Evolutionary conservation across 164 flowering plant species (phyloP).

Genomic region (Paratinospora sagittata): DNA sequence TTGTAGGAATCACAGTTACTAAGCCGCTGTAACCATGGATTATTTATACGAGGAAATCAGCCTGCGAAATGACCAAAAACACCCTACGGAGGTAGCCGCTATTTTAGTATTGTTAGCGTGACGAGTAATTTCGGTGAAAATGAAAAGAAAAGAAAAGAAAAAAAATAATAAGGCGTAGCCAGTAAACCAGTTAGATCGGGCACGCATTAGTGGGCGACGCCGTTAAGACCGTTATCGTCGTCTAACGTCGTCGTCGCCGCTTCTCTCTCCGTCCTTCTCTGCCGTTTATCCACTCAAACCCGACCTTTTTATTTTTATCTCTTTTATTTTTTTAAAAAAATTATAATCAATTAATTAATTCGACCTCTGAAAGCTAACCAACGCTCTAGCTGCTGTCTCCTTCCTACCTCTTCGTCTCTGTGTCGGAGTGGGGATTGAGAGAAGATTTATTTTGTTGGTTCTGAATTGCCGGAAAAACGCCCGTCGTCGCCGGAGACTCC

Average conservation of each 20-base stretch:
- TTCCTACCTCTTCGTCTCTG: background rate
- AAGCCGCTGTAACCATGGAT: background rate
- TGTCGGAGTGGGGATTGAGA: slow-evolving; percentile 10
- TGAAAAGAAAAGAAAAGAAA: background rate
- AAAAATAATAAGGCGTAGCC: no score
- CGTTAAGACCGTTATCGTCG: slow-evolving; percentile 7
- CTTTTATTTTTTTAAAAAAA: background rate
- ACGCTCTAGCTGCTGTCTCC: slow-evolving; percentile 2
- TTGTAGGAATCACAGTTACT: background rate
- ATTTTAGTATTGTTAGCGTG: no score
- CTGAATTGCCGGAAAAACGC: slow-evolving; percentile 4
- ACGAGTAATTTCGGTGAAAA: background rate
- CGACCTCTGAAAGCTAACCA: background rate
- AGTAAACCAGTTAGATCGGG: no score
- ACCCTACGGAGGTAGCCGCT: background rate
- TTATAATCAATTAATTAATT: background rate
- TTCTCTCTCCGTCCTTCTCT: background rate
- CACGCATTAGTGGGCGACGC: background rate
- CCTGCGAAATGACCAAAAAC: background rate
- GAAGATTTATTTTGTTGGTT: slow-evolving; percentile 5
- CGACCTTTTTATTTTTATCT: background rate
- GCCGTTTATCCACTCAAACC: background rate
- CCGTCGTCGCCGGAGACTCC: slow-evolving; percentile 7
- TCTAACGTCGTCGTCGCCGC: background rate
- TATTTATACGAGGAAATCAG: background rate